phyloP scores from a whole-genome alignment of 1,284 basidiomycete species.

The Apiotrichum sp. region DNA sequence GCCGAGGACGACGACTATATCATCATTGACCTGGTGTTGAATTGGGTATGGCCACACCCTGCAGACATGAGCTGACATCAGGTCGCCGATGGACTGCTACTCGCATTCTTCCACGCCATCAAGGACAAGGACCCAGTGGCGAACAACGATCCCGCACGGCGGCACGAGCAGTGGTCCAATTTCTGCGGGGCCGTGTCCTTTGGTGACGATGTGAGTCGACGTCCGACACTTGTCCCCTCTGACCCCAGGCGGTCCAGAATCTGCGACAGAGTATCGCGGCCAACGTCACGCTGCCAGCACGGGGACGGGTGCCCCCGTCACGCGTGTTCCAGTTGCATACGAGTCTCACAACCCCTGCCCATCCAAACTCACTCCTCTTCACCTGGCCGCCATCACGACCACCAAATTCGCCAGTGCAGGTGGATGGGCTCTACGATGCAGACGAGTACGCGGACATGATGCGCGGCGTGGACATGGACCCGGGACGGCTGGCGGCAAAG shows the following conservation, averaged over 20 bases:
- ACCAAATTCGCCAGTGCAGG: conserved; percentile 15
- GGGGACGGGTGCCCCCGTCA: conserved; percentile 31
- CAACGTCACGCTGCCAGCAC: conserved; percentile 20
- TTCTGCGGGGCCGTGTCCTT: conserved; percentile 70
- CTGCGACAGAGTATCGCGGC: conserved; percentile 28
- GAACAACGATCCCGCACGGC: conserved; percentile 68
- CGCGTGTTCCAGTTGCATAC: conserved; percentile 47
- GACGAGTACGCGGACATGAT: conserved; percentile 77
- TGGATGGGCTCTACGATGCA: conserved; percentile 61
- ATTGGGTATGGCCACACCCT: conserved; percentile 56
- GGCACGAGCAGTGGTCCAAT: conserved; percentile 81
- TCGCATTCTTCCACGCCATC: conserved; percentile 92
- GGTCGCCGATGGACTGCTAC: conserved; percentile 75
- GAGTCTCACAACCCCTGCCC: conserved; percentile 19
- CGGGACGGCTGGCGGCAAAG: conserved; percentile 46
- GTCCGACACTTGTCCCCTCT: not conserved
- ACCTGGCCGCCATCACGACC: conserved; percentile 69
- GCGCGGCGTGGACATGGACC: conserved; percentile 64
- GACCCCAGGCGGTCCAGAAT: conserved; percentile 29
- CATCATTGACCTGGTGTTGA: conserved; percentile 86
- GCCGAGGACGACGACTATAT: conserved; percentile 73
- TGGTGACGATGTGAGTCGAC: conserved; percentile 45
- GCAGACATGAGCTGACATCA: conserved; percentile 8
- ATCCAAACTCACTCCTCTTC: conserved; percentile 55
- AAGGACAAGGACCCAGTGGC: conserved; percentile 53